Percentiles rank a stretch among this genome's conserved stretches.
These are phyloP conservation scores for Raffaelea albimanens DNA, from an alignment of 2,329 filamentous ascomycete species.

Conservation along the genomic window DNA sequence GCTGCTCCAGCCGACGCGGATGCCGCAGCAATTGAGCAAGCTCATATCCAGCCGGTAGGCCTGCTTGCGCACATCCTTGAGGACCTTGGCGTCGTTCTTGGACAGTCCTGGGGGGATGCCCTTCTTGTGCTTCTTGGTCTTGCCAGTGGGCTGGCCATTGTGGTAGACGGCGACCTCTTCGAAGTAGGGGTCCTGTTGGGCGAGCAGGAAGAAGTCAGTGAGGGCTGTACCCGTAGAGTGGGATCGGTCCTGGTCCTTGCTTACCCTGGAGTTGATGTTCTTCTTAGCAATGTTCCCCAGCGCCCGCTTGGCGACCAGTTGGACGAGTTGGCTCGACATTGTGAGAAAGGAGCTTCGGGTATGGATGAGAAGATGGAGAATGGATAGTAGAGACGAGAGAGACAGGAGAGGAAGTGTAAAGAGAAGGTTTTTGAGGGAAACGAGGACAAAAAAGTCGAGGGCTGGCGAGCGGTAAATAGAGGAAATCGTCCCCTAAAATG, in stretches of 20 bases:
- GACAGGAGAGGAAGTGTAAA: not conserved
- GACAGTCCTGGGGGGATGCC: conserved; percentile 76
- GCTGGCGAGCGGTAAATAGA: too few species aligned
- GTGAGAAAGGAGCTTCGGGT: not conserved
- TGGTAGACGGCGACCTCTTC: conserved; percentile 70
- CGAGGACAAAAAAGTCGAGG: not conserved
- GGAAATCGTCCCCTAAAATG: too few species aligned
- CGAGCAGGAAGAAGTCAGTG: not conserved
- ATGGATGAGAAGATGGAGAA: not conserved
- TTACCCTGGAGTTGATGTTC: conserved; percentile 17
- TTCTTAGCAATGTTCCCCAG: conserved; percentile 13
- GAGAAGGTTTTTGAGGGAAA: not conserved
- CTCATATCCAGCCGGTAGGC: conserved; percentile 81
- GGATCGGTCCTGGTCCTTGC: not conserved
- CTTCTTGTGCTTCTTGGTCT: conserved; percentile 76
- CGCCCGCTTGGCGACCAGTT: conserved; percentile 14
- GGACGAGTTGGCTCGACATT: conserved; percentile 12
- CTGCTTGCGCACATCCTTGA: conserved; percentile 76
- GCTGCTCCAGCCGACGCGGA: conserved; percentile 82
- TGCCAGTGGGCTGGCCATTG: conserved; percentile 54
- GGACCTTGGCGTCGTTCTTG: conserved; percentile 67
- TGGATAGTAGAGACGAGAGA: not conserved
- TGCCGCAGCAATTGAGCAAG: conserved; percentile 71
- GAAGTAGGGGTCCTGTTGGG: conserved; percentile 91
- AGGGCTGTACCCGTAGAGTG: too few species aligned